Conservation (phyloP, 2,329 filamentous ascomycete genomes). For the Paraphoma sp. region DNA sequence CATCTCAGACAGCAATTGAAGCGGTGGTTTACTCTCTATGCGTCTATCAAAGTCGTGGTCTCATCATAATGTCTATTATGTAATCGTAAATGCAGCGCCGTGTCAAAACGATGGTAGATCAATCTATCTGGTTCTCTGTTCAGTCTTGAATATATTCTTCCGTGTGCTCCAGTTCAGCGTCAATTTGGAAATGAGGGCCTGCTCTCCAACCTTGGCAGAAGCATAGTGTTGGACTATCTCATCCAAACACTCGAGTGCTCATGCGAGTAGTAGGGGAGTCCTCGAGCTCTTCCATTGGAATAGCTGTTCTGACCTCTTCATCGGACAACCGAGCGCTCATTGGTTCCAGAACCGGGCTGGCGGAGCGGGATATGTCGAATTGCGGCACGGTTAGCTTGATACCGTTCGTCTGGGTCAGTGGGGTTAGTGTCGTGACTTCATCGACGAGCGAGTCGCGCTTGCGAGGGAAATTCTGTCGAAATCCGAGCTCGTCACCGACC, state of each 20-base stretch:
- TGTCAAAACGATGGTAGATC: not conserved
- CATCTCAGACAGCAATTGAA: not conserved
- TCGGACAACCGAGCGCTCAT: slow-evolving; percentile 43
- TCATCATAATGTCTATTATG: not conserved
- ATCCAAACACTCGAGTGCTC: slow-evolving; percentile 35
- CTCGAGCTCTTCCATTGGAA: slow-evolving; percentile 32
- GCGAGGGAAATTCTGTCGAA: slow-evolving; percentile 52
- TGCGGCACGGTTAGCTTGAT: slow-evolving; percentile 39
- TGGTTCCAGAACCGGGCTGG: slow-evolving; percentile 42
- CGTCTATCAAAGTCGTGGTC: not conserved
- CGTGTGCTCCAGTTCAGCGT: not conserved
- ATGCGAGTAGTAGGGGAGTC: slow-evolving; percentile 40
- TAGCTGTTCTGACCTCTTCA: slow-evolving; percentile 23
- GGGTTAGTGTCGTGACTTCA: slow-evolving; percentile 26
- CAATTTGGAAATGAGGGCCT: not conserved
- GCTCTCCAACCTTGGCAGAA: not conserved
- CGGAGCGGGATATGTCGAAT: slow-evolving; percentile 37
- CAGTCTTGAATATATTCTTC: not conserved
- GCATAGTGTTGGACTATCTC: not conserved
- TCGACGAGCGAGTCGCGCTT: slow-evolving; percentile 46
- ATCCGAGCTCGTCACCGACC: slow-evolving; percentile 53
- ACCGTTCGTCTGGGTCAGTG: slow-evolving; percentile 25
- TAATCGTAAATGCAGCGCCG: not conserved
- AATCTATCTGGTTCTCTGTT: not conserved
- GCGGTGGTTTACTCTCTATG: not conserved